phyloP scores from a whole-genome alignment of 225 moss, liverwort and hornwort species.

The Neckera pumila region DNA sequence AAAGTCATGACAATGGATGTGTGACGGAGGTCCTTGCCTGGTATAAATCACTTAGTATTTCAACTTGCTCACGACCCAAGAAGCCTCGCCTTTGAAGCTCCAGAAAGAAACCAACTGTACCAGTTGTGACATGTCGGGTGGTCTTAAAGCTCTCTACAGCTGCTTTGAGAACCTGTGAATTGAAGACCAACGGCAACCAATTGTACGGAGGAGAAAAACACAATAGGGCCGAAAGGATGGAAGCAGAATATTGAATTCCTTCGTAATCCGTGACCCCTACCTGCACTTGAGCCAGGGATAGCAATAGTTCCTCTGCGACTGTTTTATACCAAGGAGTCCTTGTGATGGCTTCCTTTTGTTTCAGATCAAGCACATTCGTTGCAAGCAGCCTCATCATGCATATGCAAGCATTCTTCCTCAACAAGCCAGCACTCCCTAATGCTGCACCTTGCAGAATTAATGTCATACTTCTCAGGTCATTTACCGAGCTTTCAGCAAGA shows the following conservation, averaged over 20 bases:
- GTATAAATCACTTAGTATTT: conserved; percentile 35
- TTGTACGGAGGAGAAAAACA: conserved; percentile 26
- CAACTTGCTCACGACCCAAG: conserved; percentile 40
- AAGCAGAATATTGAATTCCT: conserved; percentile 12
- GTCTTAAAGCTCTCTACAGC: conserved; percentile 24
- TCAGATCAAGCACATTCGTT: conserved; percentile 13
- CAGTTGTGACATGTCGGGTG: conserved; percentile 20
- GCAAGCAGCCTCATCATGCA: conserved; percentile 46
- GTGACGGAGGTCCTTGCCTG: conserved; percentile 31
- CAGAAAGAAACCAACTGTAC: conserved; percentile 42
- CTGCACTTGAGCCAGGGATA: conserved; percentile 10
- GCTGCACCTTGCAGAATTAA: conserved; percentile 61
- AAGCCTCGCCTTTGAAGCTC: conserved; percentile 37
- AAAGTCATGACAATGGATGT: background rate
- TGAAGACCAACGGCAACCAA: conserved; percentile 46
- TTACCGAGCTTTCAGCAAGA: conserved; percentile 16
- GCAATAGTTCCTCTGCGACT: conserved; percentile 45
- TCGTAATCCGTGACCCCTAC: background rate
- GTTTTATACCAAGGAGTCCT: conserved; percentile 58
- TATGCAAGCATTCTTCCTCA: conserved; percentile 36
- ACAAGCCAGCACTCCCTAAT: conserved; percentile 20
- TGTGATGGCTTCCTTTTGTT: conserved; percentile 37
- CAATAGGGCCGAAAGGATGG: conserved; percentile 38
- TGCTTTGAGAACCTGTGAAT: conserved; percentile 22
- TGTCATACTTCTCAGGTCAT: conserved; percentile 22